A percentile compares a stretch with the other conserved stretches of the same genome.
phyloP scores from a whole-genome alignment of 306 rosid species.

The Mucuna pruriens region DNA sequence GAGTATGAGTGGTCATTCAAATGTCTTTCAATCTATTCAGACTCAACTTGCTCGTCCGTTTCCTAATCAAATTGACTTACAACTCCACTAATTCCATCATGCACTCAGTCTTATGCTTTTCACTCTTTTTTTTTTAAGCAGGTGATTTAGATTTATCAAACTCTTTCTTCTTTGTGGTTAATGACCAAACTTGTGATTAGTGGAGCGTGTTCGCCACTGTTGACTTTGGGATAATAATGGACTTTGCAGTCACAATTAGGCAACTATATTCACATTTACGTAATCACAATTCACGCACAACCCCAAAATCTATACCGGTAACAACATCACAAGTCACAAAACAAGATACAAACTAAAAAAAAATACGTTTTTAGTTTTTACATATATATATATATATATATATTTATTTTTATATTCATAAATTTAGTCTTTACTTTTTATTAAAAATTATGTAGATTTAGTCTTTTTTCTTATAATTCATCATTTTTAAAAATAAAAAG shows the following conservation, averaged over 20 bases:
- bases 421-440: too few relatives aligned
- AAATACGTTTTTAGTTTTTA: too few relatives aligned
- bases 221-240: background rate
- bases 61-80: constrained; percentile 34
- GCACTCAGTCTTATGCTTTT: background rate
- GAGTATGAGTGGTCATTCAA: constrained; percentile 18
- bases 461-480: too few relatives aligned
- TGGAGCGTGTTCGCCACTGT: constrained; percentile 38
- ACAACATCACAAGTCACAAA: background rate
- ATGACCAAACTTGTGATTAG: constrained; percentile 29
- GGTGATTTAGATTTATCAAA: background rate
- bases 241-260: constrained; percentile 8
- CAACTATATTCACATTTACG: background rate
- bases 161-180: background rate
- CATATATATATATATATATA: too few relatives aligned
- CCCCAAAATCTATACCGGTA: too few relatives aligned
- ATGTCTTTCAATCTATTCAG: constrained; percentile 45
- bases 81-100: constrained; percentile 34
- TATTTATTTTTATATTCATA: too few relatives aligned
- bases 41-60: constrained; percentile 9
- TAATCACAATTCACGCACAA: too few relatives aligned
- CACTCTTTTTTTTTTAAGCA: background rate
- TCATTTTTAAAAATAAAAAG: too few relatives aligned
- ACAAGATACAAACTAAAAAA: too few relatives aligned
- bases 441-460: too few relatives aligned